Evolutionary conservation across 306 rosid species (phyloP), one percentile per base, ranked within the genome.

Genomic region (Vachellia pachyceras): DNA sequence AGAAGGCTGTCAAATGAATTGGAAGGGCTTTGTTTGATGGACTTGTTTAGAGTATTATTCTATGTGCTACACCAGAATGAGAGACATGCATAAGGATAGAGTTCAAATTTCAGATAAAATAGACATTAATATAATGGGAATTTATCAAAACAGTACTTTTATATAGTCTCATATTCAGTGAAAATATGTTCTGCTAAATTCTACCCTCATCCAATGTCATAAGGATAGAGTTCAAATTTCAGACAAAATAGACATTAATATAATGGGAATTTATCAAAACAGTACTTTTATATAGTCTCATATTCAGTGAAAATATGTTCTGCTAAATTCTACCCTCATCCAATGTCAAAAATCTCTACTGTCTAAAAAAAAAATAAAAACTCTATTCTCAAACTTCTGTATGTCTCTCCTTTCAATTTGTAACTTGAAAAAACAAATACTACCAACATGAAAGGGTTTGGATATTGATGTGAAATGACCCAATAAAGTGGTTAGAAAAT

Each of bases 1-100:
- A 57, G 49, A 60, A 47, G 73, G 50, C 63, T 39, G 29, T 36
- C 57, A 47, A 23, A 55, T 58, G 29, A 52, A 55, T 46, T 40
- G 14, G 6, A 58, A 71, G 58, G 70, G 82, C 41, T 41, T 79
- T 52, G 45, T n/a, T 55, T 69, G 37, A 58, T 39, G 37, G 44
- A 64, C 35, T 20, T 22, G 64, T 18, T 20, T 57, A 10, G 22
- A 57, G 13, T n/a, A 7, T 20, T 22, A 20, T 9, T 57, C 29
- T 33, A n/a, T 20, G 29, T 22, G 13, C 14, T 14, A 22, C 64
- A 57, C 2, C 64, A 10, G 20, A 57, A 20, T 20, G 33, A n/a
- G 33, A 57, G 64, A 1, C 33, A 57, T 7, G 33, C 12, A 57
- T 3, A 57, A 57, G 33, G n/a, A 50, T 54, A 18, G 4, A 54